Percentiles rank a stretch among this genome's conserved stretches.
Evolutionary conservation across 352 stramenopile species (phyloP).

Genomic region (Phytophthora crassamura): DNA sequence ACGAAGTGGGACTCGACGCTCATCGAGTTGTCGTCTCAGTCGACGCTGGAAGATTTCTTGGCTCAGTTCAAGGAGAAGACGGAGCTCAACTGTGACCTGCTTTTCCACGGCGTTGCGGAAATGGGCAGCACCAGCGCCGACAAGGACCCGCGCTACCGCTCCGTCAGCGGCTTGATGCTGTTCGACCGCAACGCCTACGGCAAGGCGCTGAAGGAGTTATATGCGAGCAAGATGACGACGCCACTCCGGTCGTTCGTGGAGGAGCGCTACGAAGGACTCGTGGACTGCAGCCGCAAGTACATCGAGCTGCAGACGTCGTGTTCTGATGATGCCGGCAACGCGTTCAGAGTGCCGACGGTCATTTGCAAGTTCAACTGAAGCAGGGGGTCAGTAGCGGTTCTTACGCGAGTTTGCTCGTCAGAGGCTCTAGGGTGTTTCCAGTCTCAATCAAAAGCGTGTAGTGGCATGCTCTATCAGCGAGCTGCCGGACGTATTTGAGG

Average conservation of each 20-base stretch:
- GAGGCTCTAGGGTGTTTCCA: neutral
- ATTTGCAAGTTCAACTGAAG: conserved; percentile 84
- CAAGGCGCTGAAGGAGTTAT: conserved; percentile 78
- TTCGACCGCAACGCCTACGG: conserved; percentile 86
- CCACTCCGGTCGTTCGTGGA: conserved; percentile 74
- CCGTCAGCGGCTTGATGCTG: conserved; percentile 84
- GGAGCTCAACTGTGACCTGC: conserved; percentile 80
- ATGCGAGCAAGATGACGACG: conserved; percentile 62
- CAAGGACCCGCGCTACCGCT: conserved; percentile 68
- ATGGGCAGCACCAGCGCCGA: conserved; percentile 64
- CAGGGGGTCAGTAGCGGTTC: neutral
- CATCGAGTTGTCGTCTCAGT: conserved; percentile 69
- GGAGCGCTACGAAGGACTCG: conserved; percentile 80
- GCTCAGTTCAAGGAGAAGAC: conserved; percentile 71
- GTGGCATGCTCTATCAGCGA: too few species aligned
- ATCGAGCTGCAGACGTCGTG: conserved; percentile 87
- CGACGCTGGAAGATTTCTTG: conserved; percentile 77
- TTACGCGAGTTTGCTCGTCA: too few species aligned
- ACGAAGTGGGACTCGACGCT: conserved; percentile 94
- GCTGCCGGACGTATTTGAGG: too few species aligned
- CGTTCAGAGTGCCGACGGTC: conserved; percentile 88
- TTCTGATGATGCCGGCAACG: conserved; percentile 81
- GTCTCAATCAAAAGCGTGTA: too few species aligned
- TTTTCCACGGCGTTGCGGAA: conserved; percentile 83
- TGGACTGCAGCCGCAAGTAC: conserved; percentile 86